These are phyloP conservation scores for Tylopilus intermedius DNA, from an alignment of 768 basidiomycete species.

Conservation along the genomic window DNA sequence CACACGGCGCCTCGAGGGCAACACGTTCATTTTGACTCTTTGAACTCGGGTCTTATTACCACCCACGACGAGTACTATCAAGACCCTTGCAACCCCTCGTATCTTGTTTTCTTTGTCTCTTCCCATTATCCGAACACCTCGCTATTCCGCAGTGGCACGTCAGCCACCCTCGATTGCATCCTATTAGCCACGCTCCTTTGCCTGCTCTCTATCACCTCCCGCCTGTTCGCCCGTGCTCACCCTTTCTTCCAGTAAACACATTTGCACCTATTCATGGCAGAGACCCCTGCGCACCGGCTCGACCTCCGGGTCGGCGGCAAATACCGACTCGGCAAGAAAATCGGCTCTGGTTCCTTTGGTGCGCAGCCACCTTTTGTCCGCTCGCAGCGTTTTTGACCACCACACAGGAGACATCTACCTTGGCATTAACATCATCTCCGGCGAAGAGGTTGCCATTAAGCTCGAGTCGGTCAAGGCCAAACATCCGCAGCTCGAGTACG, in stretches of 20 bases:
- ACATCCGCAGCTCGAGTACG: conserved; percentile 99
- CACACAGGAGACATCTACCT: conserved; percentile 92
- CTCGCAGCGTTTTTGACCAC: conserved; percentile 6
- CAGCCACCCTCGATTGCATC: conserved; percentile 35
- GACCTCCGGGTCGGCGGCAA: conserved; percentile 90
- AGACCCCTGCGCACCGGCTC: conserved; percentile 63
- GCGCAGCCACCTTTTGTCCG: conserved; percentile 29
- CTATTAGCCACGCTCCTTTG: conserved; percentile 27
- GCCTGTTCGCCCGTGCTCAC: conserved; percentile 7
- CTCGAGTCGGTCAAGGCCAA: conserved; percentile 99
- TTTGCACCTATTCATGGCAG: conserved; percentile 51
- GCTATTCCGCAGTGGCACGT: conserved; percentile 18
- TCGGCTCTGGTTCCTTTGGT: conserved; percentile 98
- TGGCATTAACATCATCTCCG: conserved; percentile 99
- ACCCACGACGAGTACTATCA: conserved; percentile 4
- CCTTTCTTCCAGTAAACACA: conserved; percentile 9
- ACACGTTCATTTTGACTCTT: conserved; percentile 24
- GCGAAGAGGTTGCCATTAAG: conserved; percentile 99
- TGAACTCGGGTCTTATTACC: conserved; percentile 3
- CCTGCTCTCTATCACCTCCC: conserved; percentile 22
- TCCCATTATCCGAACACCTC: neutral
- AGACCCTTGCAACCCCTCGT: neutral
- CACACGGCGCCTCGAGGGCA: conserved; percentile 25
- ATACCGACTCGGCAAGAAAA: conserved; percentile 98
- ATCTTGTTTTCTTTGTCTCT: neutral